Evolutionary conservation across 257 asterid species (phyloP).

Genomic region (Mentha longifolia): DNA sequence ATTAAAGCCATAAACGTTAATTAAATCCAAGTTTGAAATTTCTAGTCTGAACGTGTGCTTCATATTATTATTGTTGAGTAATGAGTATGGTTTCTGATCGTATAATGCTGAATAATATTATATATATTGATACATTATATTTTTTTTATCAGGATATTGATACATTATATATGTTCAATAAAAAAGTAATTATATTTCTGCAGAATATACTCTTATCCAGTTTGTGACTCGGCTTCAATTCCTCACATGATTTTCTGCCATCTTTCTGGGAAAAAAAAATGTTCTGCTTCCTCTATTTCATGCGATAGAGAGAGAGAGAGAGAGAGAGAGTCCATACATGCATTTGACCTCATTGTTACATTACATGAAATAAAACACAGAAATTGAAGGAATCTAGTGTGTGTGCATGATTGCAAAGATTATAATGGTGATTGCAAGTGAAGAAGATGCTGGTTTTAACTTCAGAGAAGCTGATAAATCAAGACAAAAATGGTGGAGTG

Average conservation of each 20-base stretch:
- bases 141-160: no score
- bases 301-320: constrained; percentile 7
- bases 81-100: no score
- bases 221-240: background rate
- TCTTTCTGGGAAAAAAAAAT: background rate
- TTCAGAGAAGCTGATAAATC: background rate
- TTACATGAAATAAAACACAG: background rate
- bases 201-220: constrained; percentile 26
- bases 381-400: background rate
- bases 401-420: constrained; percentile 21
- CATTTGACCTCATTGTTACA: background rate
- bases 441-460: background rate
- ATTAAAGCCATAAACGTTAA: no score
- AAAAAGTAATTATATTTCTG: no score
- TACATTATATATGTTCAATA: no score
- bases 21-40: no score
- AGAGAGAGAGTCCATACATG: background rate
- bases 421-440: constrained; percentile 17
- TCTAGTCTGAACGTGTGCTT: no score
- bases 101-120: no score
- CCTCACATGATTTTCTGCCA: background rate
- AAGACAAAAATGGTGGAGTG: background rate
- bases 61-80: no score
- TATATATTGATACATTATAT: no score
- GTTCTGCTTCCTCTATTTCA: constrained; percentile 25